These are phyloP conservation scores for Insectozyma bohioensis DNA, from an alignment of 1,139 yeast genomes.

Conservation along the genomic window DNA sequence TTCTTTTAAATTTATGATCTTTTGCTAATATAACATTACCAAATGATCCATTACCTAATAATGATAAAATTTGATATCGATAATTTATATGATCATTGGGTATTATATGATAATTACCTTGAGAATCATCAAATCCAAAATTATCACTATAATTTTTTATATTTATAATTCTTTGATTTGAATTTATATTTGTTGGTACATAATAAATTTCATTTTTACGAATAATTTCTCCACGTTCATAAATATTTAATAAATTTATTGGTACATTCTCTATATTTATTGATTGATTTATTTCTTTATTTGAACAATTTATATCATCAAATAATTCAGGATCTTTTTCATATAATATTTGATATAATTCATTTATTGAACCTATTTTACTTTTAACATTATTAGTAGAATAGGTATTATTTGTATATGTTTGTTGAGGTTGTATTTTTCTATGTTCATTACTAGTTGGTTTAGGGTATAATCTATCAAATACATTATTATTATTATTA, in stretches of 20 bases:
- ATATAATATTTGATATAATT: constrained; percentile 21
- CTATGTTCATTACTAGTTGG: not conserved
- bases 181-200: constrained; percentile 23
- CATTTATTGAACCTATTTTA: constrained; percentile 19
- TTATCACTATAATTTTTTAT: constrained; percentile 46
- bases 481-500: constrained; percentile 11
- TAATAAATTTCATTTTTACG: constrained; percentile 41
- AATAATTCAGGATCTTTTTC: constrained; percentile 25
- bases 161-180: constrained; percentile 32
- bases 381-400: too few species aligned
- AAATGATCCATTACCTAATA: constrained; percentile 80
- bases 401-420: not conserved
- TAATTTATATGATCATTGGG: constrained; percentile 75
- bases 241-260: constrained; percentile 32
- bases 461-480: constrained; percentile 13
- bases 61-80: constrained; percentile 60
- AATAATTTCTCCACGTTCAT: constrained; percentile 55
- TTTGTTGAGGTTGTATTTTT: not conserved
- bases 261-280: constrained; percentile 10
- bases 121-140: constrained; percentile 72
- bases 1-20: constrained; percentile 56
- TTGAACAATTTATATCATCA: not conserved
- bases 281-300: constrained; percentile 2
- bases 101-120: constrained; percentile 60
- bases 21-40: constrained; percentile 73